phyloP scores from a whole-genome alignment of 371 early-diverging fungal genomes.

The Mucor sp. region DNA sequence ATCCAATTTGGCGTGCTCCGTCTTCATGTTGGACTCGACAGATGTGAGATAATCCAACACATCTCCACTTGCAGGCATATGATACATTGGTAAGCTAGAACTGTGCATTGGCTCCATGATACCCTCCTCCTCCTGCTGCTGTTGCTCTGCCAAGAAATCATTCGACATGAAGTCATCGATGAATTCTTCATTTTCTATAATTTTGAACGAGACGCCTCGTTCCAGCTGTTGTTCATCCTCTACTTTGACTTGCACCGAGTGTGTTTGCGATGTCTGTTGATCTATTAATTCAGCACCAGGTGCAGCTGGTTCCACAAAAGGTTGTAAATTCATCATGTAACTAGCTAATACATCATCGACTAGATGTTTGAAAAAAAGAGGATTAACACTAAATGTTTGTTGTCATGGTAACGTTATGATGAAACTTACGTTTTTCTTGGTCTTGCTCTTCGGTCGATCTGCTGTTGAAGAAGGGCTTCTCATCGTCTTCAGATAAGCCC shows the following conservation, averaged over 20 bases:
- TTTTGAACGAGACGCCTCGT: neutral
- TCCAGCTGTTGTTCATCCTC: neutral
- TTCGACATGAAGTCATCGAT: neutral
- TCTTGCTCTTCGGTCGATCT: slow-evolving; percentile 13
- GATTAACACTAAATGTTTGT: neutral
- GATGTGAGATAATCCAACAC: slow-evolving; percentile 42
- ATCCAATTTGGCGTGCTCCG: slow-evolving; percentile 14
- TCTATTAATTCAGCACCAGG: neutral
- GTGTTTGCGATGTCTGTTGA: slow-evolving; percentile 6
- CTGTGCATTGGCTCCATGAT: neutral
- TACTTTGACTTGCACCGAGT: neutral
- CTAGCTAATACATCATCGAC: slow-evolving; percentile 35
- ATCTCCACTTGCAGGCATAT: slow-evolving; percentile 49
- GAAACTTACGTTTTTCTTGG: slow-evolving; percentile 18
- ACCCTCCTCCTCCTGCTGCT: slow-evolving; percentile 1
- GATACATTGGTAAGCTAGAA: slow-evolving; percentile 29
- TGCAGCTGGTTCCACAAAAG: slow-evolving; percentile 36
- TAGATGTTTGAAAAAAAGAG: slow-evolving; percentile 11
- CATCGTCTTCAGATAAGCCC: slow-evolving; percentile 40
- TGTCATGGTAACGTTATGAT: neutral
- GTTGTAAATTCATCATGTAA: slow-evolving; percentile 34
- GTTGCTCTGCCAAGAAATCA: neutral
- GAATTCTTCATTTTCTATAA: neutral
- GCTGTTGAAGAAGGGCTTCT: slow-evolving; percentile 39
- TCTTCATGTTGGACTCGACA: slow-evolving; percentile 34